Evolutionary conservation across 1,284 basidiomycete species (phyloP), one percentile per base, ranked within the genome.

Genomic region (Ustilago tritici): DNA sequence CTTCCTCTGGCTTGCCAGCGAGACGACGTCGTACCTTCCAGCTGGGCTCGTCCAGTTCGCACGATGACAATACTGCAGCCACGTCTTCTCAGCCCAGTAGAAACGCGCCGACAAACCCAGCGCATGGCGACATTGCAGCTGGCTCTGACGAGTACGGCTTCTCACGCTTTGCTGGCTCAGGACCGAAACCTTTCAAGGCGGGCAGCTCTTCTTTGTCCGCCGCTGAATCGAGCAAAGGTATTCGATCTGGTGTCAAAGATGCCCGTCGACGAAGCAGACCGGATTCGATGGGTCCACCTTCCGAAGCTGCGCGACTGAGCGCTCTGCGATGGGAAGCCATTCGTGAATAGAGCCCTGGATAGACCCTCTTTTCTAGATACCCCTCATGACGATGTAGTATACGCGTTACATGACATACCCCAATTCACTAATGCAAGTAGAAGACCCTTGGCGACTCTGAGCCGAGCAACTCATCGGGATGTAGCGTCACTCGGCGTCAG

Each of bases 251-350:
- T 6, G 55, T 60, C 61, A 76, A 76, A 38, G 60, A 69, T 32
- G 11, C 58, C 2, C 57, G 62, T 8, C 52, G 75, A 38, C 56
- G 75, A 14, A 73, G 70, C 52, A 19, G 75, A 40, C 75, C 70
- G 50, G 70, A 63, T 60, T 67, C 63, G n/a, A 77, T 77, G 75
- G 75, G 70, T 12, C 75, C 75, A 3, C 75, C 75, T 19, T 77
- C 75, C 8, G 75, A 77, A 61, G 70, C 70, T 10, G 75, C 75
- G 3, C 52, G 75, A 17, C 12, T 77, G 53, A 73, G 64, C 31
- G 62, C 75, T 35, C 41, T 69, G 11, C 56, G 75, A 4, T 77
- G 70, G 70, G 75, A 77, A 47, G 75, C 75, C 7, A 77, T 77
- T 41, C 75, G 64, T 10, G 75, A 77, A 46, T 77, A 66, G 31